phyloP scores from a whole-genome alignment of 768 basidiomycete species.

The Coprinopsis sp. region DNA sequence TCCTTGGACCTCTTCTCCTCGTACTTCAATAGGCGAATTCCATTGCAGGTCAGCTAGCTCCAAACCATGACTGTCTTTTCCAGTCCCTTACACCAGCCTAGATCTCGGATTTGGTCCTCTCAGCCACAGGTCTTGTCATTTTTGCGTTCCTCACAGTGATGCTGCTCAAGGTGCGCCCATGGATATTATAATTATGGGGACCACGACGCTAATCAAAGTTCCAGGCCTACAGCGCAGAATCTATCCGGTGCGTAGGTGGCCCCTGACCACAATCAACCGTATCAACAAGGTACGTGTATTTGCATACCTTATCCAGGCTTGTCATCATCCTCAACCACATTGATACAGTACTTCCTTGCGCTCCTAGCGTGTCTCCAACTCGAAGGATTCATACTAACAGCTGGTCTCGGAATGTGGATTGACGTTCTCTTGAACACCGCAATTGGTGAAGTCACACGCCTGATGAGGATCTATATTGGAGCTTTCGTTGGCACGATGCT shows the following conservation, averaged over 20 bases:
- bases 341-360: slow-evolving; percentile 51
- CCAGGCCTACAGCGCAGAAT: slow-evolving; percentile 41
- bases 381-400: slow-evolving; percentile 45
- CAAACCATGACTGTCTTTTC: neutral
- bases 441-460: slow-evolving; percentile 37
- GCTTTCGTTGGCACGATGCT: slow-evolving; percentile 40
- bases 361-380: slow-evolving; percentile 52
- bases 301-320: neutral
- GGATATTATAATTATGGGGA: neutral
- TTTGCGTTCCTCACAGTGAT: slow-evolving; percentile 41
- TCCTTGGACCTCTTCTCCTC: slow-evolving; percentile 40
- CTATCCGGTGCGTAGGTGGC: slow-evolving; percentile 53
- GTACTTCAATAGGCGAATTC: slow-evolving; percentile 38
- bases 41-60: slow-evolving; percentile 35
- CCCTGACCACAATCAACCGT: slow-evolving; percentile 41
- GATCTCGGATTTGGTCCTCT: slow-evolving; percentile 48
- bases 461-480: slow-evolving; percentile 39
- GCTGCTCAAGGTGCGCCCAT: slow-evolving; percentile 34
- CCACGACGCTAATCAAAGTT: neutral
- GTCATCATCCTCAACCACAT: neutral
- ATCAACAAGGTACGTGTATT: slow-evolving; percentile 34
- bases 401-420: slow-evolving; percentile 52
- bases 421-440: slow-evolving; percentile 47
- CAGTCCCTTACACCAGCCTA: slow-evolving; percentile 18
- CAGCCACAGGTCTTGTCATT: slow-evolving; percentile 37